Conservation (phyloP, 2,329 filamentous ascomycete species). For the Aspergillus brunneoviolaceus region DNA sequence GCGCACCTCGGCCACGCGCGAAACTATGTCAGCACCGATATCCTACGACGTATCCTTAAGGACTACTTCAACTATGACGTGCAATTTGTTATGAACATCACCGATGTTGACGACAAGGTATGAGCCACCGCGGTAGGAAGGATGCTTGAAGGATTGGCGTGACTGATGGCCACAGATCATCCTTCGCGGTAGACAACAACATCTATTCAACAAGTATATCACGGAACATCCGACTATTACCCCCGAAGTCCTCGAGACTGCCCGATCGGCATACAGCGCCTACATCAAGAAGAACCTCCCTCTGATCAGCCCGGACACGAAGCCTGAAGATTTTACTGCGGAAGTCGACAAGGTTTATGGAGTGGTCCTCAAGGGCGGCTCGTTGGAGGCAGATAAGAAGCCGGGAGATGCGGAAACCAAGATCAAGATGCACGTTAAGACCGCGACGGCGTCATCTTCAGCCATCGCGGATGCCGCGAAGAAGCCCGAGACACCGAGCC, state of each 20-base stretch:
- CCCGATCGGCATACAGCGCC: constrained; percentile 53
- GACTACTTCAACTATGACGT: constrained; percentile 83
- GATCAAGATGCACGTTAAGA: constrained; percentile 82
- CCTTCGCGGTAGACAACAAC: constrained; percentile 69
- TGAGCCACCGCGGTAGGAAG: constrained; percentile 2
- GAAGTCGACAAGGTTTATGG: constrained; percentile 54
- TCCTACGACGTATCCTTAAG: constrained; percentile 76
- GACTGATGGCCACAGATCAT: constrained; percentile 53
- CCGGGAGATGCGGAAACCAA: constrained; percentile 80
- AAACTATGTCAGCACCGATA: constrained; percentile 89
- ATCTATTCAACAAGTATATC: constrained; percentile 71
- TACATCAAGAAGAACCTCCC: constrained; percentile 69
- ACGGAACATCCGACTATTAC: constrained; percentile 46
- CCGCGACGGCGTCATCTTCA: constrained; percentile 54
- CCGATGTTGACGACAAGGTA: constrained; percentile 76
- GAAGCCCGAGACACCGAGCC: constrained; percentile 26
- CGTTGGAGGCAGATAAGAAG: constrained; percentile 53
- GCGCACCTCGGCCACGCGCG: constrained; percentile 79
- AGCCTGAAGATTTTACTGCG: constrained; percentile 49
- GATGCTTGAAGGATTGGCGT: constrained; percentile 7
- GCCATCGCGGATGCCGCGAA: constrained; percentile 45
- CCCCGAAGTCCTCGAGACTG: constrained; percentile 49
- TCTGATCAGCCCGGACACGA: constrained; percentile 46
- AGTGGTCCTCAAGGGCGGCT: constrained; percentile 55
- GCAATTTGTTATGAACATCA: constrained; percentile 91